Evolutionary conservation across 768 basidiomycete genomes (phyloP).

Genomic region (Psilocybe subaeruginosa): DNA sequence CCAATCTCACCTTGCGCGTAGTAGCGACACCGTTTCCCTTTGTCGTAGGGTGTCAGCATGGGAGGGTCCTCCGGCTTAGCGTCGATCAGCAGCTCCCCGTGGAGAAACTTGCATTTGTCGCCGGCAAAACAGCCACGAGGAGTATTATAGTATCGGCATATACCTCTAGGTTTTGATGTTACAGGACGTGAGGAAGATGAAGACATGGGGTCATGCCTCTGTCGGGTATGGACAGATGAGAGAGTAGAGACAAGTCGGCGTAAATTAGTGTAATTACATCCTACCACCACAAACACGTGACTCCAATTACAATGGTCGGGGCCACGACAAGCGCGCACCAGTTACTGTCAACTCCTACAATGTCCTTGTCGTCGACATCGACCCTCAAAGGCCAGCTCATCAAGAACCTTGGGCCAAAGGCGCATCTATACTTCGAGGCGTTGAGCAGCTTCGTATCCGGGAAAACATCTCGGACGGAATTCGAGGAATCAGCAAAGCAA

Average conservation of each 20-base stretch:
- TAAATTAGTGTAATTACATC: not conserved
- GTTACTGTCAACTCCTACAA: constrained; percentile 24
- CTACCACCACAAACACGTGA: constrained; percentile 10
- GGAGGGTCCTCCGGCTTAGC: constrained; percentile 33
- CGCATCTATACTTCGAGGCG: constrained; percentile 60
- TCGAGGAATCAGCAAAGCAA: constrained; percentile 70
- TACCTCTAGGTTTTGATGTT: constrained; percentile 72
- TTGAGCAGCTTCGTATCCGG: constrained; percentile 73
- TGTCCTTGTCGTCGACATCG: constrained; percentile 79
- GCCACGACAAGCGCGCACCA: too few species aligned
- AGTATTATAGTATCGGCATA: constrained; percentile 69
- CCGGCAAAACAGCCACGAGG: constrained; percentile 73
- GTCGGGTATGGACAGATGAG: constrained; percentile 1
- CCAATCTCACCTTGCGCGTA: constrained; percentile 52
- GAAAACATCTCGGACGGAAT: constrained; percentile 71
- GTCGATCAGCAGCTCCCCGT: constrained; percentile 43
- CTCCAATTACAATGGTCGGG: not conserved
- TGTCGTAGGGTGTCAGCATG: constrained; percentile 67
- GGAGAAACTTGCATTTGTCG: constrained; percentile 76
- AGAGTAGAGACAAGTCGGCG: not conserved
- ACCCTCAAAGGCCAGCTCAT: constrained; percentile 72
- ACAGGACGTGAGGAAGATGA: constrained; percentile 44
- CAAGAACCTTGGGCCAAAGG: constrained; percentile 61
- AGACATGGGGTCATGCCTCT: constrained; percentile 2
- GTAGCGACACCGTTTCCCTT: constrained; percentile 69